Base-by-base conservation (phyloP, 2,329 filamentous ascomycete genomes). In the Raffaelea deltoideospora region DNA sequence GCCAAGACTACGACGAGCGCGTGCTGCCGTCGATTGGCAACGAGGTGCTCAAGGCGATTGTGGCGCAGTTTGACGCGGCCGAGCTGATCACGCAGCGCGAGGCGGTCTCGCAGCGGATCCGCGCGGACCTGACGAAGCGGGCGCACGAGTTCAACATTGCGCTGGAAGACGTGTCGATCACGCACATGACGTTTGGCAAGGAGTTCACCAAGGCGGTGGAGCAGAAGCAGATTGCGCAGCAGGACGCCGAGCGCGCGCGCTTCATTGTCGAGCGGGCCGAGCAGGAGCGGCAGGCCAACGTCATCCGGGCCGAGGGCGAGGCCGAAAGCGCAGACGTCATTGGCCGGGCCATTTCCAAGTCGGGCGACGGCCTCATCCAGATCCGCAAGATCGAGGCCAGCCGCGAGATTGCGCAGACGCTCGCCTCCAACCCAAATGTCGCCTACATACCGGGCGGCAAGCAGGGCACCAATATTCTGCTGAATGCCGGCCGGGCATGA, bases 211-310 rank as follows among this genome's bases (percentile, higher is more conserved):
- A 84, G 61, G 90, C 90, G 46, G 90, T 98, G 52, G 90, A 98
- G 67, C 90, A 98, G 75, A 98, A 98, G 77, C 90, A 98, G 70
- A 98, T 98, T 59, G 90, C 90, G 38, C 90, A 98, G 66, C 90
- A 98, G 64, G 90, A 98, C 56, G 90, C 90, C 45, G 90, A 98
- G 71, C 76, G 90, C 47, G 90, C 90, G 34, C 76, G 90, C 47
- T 98, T 98, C 68, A 92, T 98, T 49, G 90, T 98, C 57, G 90
- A 98, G 72, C 85, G 85, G 59, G 90, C 90, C 42, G 90, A 98
- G 72, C 90, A 98, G 68, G 90, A 98, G 67, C 74, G 90, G 52
- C 90, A 98, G 65, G 90, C 90, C 50, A 96, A 90, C 64, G 90
- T 98, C 53, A 98, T 98, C 60, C 76, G 90, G 39, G 90, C 90